phyloP scores from a whole-genome alignment of 2,329 filamentous ascomycete species.

The Thielaviopsis populi region DNA sequence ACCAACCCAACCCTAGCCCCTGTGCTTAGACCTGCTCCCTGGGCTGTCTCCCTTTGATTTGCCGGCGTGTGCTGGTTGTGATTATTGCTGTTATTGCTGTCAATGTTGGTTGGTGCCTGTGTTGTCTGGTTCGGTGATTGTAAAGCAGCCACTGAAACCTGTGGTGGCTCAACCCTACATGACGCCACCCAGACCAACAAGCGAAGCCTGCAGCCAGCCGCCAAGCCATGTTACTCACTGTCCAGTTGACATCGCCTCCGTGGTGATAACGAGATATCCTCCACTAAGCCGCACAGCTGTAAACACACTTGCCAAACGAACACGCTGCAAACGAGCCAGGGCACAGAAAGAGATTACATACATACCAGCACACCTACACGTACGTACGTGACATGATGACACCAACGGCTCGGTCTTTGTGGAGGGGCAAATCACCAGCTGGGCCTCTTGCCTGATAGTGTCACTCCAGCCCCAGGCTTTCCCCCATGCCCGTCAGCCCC shows the following conservation, averaged over 20 bases:
- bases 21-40: background rate
- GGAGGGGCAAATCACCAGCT: background rate
- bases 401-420: background rate
- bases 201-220: slow-evolving; percentile 13
- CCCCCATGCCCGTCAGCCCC: background rate
- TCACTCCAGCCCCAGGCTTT: background rate
- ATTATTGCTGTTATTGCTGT: background rate
- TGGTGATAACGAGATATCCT: background rate
- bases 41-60: background rate
- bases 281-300: background rate
- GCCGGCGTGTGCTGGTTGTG: background rate
- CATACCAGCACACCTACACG: background rate
- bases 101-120: background rate
- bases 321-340: background rate
- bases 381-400: background rate
- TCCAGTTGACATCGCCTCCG: background rate
- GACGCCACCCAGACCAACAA: slow-evolving; percentile 12
- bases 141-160: background rate
- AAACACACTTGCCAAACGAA: background rate
- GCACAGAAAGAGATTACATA: background rate
- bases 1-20: background rate
- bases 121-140: background rate
- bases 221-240: background rate
- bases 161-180: background rate
- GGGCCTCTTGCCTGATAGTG: background rate